Base-by-base conservation (phyloP, 176 grass and related monocot species). In the Bolboschoenus planiculmis region DNA sequence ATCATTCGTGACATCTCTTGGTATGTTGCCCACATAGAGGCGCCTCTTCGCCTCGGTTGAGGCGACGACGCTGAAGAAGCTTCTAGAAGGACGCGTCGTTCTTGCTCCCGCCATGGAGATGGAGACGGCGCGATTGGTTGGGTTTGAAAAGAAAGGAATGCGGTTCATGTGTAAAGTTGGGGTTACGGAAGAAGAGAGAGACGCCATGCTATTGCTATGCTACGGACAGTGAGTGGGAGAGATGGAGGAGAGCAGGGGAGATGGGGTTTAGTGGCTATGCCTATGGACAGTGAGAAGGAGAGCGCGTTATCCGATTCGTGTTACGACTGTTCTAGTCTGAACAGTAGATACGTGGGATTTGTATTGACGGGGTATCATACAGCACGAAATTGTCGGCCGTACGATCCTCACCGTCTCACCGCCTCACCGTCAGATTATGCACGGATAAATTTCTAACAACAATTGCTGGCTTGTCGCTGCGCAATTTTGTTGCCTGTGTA, bases 1-100 rank as follows among this genome's bases (percentile, higher is more conserved):
- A 37, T 95, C 96, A 31, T 85, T 95, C 47, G 78, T 90, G 51
- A 99, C 89, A 0, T 88, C 93, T 81, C 91, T 91, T 16, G 96
- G 96, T 16, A 99, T 93, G 78, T 95, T 99, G 2, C 96, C 96
- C 0, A 99, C 96, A 68, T 99, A 99, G 67, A 99, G 91, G 80
- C 92, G 92, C 61, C 91, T 78, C 68, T 89, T 88, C 6, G 43
- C 86, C 71, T 82, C 80, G 6, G 80, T 23, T 37, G 89, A 54
- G 14, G 62, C 77, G 77, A 83, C 46, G 3, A 81, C 11, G 26
- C 62, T 3, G 50, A 62, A 86, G 16, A 50, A 36, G 36, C 18
- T 83, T 65, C 59, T 65, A 81, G 58, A 18, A 18, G 40, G 66
- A 11, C 65, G 48, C 20, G 35, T 30, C 37, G 71, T 42, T 60